Base-by-base conservation (phyloP, 441 rosid species). In the Theobroma grandiflorum region DNA sequence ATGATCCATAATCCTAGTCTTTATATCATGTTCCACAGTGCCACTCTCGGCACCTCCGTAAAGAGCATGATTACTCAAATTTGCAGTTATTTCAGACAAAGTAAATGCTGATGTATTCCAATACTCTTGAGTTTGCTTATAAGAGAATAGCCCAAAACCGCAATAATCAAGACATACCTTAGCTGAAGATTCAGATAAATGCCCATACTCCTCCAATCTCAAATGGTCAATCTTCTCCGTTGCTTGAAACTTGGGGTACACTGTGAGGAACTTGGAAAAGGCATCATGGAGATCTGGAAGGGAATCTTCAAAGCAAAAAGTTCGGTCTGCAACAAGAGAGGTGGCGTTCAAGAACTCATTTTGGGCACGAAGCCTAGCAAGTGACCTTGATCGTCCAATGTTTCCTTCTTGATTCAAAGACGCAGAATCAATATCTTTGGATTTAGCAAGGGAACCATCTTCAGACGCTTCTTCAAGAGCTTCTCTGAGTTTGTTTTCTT, bases 131-230 rank as follows among this genome's bases (percentile, higher is more conserved):
- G 89, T 90, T 38, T 91, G 95, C 74, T 83, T 80, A 77, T 85
- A 85, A 37, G 95, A 91, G 82, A 91, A 91, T 22, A 91, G 65
- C 55, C 93, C 95, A 70, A 90, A 91, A 47, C 95, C 95, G 52
- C 95, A 91, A 52, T 91, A 91, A 84, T 91, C 95, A 43, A 91
- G 92, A 78, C 93, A 91, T 83, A 91, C 95, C 90, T 87, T 90
- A 2, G 88, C 82, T 50, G 72, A 84, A 79, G 84, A 72, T 50
- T 84, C 89, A 2, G 90, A 81, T 16, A 91, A 86, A 76, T 91
- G 91, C 15, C 78, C 81, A 74, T 91, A 91, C 82, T 91, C 95
- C 2, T 78, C 85, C 67, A 80, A 80, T 65, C 95, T 84, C 87
- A 91, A 53, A 45, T 86, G 82, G 61, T 90, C 95, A 38, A 91